phyloP scores from a whole-genome alignment of 2,329 filamentous ascomycete species.

The Pseudopyricularia javanii region DNA sequence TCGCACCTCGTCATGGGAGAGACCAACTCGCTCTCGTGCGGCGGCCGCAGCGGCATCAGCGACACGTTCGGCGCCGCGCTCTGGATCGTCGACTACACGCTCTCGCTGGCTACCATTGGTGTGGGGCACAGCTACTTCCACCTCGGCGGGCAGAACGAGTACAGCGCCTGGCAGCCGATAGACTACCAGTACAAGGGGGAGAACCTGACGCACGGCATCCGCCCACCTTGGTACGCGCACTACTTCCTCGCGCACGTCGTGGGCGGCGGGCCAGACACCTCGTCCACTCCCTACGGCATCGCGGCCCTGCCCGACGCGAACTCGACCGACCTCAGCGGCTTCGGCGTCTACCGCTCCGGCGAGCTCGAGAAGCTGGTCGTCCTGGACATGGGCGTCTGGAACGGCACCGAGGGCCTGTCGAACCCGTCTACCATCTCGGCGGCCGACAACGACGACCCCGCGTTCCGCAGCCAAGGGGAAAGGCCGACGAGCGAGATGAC shows the following conservation, averaged over 20 bases:
- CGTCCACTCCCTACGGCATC: constrained; percentile 5
- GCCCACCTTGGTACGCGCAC: constrained; percentile 19
- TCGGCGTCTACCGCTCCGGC: constrained; percentile 13
- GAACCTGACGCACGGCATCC: constrained; percentile 15
- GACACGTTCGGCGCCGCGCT: constrained; percentile 36
- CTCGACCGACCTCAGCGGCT: constrained; percentile 19
- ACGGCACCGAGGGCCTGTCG: constrained; percentile 18
- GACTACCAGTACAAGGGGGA: constrained; percentile 17
- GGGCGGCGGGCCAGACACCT: constrained; percentile 2
- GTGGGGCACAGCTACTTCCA: constrained; percentile 7
- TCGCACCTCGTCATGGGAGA: constrained; percentile 31
- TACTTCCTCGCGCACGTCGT: constrained; percentile 19
- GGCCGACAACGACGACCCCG: constrained; percentile 10
- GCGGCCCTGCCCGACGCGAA: constrained; percentile 20
- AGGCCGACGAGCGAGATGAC: constrained; percentile 13
- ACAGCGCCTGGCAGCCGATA: constrained; percentile 10
- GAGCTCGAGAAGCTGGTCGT: constrained; percentile 19
- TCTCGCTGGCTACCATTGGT: constrained; percentile 5
- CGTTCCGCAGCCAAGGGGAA: constrained; percentile 15
- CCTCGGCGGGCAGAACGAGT: constrained; percentile 11
- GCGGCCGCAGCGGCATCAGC: constrained; percentile 24
- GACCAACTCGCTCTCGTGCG: constrained; percentile 29
- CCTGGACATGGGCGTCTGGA: constrained; percentile 23
- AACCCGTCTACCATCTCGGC: constrained; percentile 19
- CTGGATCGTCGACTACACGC: constrained; percentile 30